These are phyloP conservation scores for Suillus spraguei DNA, from an alignment of 768 basidiomycete species.

Conservation along the genomic window DNA sequence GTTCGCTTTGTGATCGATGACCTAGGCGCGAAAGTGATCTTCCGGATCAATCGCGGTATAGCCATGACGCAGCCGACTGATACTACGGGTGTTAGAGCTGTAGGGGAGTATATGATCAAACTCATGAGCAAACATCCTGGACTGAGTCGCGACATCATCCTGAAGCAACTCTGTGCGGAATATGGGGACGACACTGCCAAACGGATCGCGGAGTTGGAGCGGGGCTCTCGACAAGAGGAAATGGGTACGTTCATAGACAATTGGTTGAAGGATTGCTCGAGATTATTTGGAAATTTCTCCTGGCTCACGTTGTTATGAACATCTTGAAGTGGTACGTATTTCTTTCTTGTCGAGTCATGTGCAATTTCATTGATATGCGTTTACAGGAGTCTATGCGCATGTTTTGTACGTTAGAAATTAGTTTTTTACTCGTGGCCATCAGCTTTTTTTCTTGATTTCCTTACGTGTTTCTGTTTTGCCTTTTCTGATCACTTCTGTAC, in stretches of 20 bases:
- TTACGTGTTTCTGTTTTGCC: background rate
- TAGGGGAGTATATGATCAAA: constrained; percentile 23
- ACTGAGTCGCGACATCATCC: constrained; percentile 17
- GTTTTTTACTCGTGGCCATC: background rate
- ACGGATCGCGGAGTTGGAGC: background rate
- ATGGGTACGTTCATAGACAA: background rate
- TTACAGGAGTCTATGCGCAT: background rate
- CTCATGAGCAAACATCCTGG: constrained; percentile 20
- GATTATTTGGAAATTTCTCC: background rate
- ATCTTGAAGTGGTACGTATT: background rate
- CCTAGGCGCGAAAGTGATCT: constrained; percentile 14
- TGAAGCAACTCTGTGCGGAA: constrained; percentile 2
- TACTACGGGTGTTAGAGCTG: constrained; percentile 6
- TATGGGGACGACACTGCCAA: background rate
- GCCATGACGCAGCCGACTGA: constrained; percentile 9
- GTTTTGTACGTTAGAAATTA: background rate
- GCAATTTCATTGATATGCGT: background rate
- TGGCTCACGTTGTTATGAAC: background rate
- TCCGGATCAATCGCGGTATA: constrained; percentile 17
- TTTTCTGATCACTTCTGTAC: background rate
- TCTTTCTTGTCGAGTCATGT: background rate
- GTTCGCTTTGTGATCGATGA: constrained; percentile 20
- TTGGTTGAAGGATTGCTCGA: background rate
- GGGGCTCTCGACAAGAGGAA: background rate
- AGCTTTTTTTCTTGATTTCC: background rate